Percentiles rank a stretch among this genome's conserved stretches.
Evolutionary conservation across 2,329 filamentous ascomycete species (phyloP).

Genomic region (Fonsecaea multimorphosa): DNA sequence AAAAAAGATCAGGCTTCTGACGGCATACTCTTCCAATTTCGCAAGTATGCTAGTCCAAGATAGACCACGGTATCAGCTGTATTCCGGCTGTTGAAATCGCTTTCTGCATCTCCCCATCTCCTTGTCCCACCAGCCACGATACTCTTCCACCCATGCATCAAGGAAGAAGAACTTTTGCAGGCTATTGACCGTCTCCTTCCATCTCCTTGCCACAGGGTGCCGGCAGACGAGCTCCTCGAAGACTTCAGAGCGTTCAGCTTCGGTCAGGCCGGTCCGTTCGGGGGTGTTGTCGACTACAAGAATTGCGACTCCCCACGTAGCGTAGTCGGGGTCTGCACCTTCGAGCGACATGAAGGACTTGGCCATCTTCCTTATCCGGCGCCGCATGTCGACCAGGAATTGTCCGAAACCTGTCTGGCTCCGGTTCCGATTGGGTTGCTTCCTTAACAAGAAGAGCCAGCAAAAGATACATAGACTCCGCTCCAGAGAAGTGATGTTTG

Average conservation of each 20-base stretch:
- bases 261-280: slow-evolving; percentile 8
- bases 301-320: slow-evolving; percentile 14
- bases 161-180: slow-evolving; percentile 12
- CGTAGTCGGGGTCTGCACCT: slow-evolving; percentile 7
- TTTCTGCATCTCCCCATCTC: background rate
- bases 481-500: slow-evolving; percentile 4
- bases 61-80: background rate
- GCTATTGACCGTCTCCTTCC: slow-evolving; percentile 5
- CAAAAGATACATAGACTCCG: slow-evolving; percentile 7
- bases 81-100: background rate
- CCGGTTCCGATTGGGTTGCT: slow-evolving; percentile 7
- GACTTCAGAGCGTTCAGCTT: background rate
- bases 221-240: background rate
- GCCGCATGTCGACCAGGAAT: slow-evolving; percentile 7
- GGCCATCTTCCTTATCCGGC: background rate
- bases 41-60: background rate
- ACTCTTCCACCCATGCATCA: slow-evolving; percentile 10
- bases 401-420: slow-evolving; percentile 12
- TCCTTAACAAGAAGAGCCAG: slow-evolving; percentile 4
- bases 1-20: background rate
- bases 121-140: slow-evolving; percentile 12
- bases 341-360: slow-evolving; percentile 6
- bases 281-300: slow-evolving; percentile 5
- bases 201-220: background rate
- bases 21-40: background rate